Evolutionary conservation across 192 early-diverging fungal species (phyloP), one percentile per base, ranked within the genome.

Genomic region (Helicostylum pulchrum): DNA sequence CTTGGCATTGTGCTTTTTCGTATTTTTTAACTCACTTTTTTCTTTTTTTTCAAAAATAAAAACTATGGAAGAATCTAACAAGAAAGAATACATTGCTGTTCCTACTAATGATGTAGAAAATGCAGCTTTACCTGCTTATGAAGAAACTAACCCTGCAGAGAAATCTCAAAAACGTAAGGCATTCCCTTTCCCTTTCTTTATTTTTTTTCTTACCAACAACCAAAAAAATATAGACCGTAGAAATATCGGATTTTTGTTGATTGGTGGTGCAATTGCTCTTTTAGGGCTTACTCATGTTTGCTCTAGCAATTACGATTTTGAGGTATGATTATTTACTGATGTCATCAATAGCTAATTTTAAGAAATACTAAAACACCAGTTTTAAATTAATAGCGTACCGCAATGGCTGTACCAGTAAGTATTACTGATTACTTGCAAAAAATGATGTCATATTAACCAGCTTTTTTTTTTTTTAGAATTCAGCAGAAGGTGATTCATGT

Each of bases 231-330:
- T 10, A 10, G 54, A 2, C 1, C 54, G 31, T 56, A 39, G 19
- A 39, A 39, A 10, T 17, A 36, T 34, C 17, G 34, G 54, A 30
- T 56, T 34, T 17, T 56, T 17, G 31, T 59, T 59, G 19, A 43
- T 59, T 59, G 57, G 57, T 59, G 57, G 57, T 23, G 57, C 57
- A 0, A 45, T 59, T 15, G 39, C 57, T 14, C 21, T 59, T 15
- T 59, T 59, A 11, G 43, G 42, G 2, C 57, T 59, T 12, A 45
- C 20, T 2, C 36, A 59, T 21, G 10, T 59, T 19, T 59, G 42
- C 43, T 39, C 46, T 39, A 39, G 7, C 1, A 26, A 26, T 26
- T 26, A 26, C 9, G 36, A 10, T 4, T 39, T 39, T 10, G 36
- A 39, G 36, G 36, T 39, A 39, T 9, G 9, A 39, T 26, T 2